Evolutionary conservation across 2,329 filamentous ascomycete genomes (phyloP).

Genomic region (Neospermospora avenae): DNA sequence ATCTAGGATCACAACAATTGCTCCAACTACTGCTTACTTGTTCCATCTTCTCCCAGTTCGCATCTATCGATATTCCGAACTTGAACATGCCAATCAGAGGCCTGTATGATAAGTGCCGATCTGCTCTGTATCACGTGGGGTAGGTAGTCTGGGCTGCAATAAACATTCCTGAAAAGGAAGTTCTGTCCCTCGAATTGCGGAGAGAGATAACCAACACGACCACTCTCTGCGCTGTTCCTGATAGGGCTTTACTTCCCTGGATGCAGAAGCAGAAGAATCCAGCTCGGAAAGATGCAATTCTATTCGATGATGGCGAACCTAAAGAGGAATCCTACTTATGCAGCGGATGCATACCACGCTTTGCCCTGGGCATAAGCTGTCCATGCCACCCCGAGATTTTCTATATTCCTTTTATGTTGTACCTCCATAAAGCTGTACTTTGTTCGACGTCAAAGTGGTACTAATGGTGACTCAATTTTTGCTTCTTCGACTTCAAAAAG

Average conservation of each 20-base stretch:
- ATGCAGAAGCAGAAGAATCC: background rate
- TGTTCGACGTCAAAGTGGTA: conserved; percentile 6
- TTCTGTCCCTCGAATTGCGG: conserved; percentile 15
- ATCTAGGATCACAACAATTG: too few species aligned
- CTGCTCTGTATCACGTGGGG: background rate
- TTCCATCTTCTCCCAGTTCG: too few species aligned
- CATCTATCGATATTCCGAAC: too few species aligned
- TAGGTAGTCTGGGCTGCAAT: background rate
- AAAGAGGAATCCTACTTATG: background rate
- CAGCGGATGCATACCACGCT: background rate
- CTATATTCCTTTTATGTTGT: background rate
- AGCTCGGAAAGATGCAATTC: background rate
- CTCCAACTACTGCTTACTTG: too few species aligned
- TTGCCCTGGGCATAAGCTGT: background rate
- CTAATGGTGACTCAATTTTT: conserved; percentile 11
- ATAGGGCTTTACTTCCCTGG: conserved; percentile 23
- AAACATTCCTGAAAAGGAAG: conserved; percentile 15
- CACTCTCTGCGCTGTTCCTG: conserved; percentile 11
- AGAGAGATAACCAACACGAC: conserved; percentile 9
- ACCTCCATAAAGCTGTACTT: background rate
- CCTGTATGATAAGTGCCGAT: too few species aligned
- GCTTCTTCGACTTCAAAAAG: conserved; percentile 12
- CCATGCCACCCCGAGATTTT: conserved; percentile 1
- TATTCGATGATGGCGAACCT: background rate
- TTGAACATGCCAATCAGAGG: too few species aligned